Base-by-base conservation (phyloP, 805 yeast species). In the Ogataea sp. region DNA sequence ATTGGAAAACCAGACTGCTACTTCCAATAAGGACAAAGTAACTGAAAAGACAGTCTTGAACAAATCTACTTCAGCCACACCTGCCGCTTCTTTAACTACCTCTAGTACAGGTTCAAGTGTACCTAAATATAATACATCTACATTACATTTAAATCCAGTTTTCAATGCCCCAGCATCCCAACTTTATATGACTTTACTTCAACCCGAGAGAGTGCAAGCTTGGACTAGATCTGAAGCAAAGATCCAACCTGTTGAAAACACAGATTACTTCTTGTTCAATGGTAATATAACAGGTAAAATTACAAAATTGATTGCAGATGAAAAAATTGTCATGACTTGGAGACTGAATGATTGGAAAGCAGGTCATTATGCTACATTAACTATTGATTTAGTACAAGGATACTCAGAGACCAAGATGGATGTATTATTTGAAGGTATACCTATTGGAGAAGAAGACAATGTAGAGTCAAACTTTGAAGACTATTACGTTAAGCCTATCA, bases 401-500 rank as follows among this genome's bases (percentile, higher is more conserved):
- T 72, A 75, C n/a, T 74, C 83, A 33, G 97, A 88, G 51, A 93
- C 98, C 3, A 78, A 73, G 42, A 68, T 89, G 65, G 77, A 78
- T 43, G 87, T 88, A 16, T 67, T 71, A 33, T 87, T 90, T 76
- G 68, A 76, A 15, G 97, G 97, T 14, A 82, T 93, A 37, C 99
- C 99, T 15, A 70, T 90, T 30, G 99, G 97, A 13, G 94, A 93
- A 58, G 97, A 93, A 55, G 93, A 94, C 52, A 63, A 82, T 51
- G 96, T 85, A 30, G 76, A 79, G 53, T 74, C 70, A 31, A 93
- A 90, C 61, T 90, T 93, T 55, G 86, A 87, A 52, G 87, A 85
- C 44, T 85, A 88, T 62, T 93, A 93, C 58, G 79, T 93, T 38
- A 80, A 82, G 62, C 76, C 95, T 6, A 90, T 93, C 55, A 93